Base-by-base conservation (phyloP, 1,139 yeast genomes). In the Magnusiomyces suaveolens region DNA sequence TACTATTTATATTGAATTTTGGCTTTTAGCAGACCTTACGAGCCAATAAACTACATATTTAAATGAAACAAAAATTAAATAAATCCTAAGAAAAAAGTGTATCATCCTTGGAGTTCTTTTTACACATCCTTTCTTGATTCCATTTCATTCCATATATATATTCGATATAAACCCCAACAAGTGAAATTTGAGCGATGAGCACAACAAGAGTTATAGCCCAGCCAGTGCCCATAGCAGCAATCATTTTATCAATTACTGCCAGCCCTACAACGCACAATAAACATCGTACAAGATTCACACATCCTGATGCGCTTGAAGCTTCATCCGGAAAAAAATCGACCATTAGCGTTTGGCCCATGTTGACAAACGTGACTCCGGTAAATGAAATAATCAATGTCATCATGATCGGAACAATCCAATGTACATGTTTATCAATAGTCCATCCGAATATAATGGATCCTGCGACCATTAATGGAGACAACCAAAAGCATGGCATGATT, bases 371-470 rank as follows among this genome's bases (percentile, higher is more conserved):
- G 63, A 80, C 76, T 6, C 80, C 72, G 3, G 81, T 76, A 55
- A 74, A 69, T 18, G 89, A 78, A 0, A 81, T 73, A 20, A 46
- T 16, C 14, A 46, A 20, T 8, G 82, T 72, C 52, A 78, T 73
- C 1, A 85, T 71, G 10, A 86, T 65, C 1, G 87, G 79, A 0
- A 79, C 79, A 0, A 83, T 78, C 43, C 83, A 68, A 47, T 74
- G 74, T 0, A 76, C 77, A 16, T 72, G 66, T 26, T 73, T 64
- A 46, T 78, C 72, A 4, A 86, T 61, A 51, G 86, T 77, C 95
- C 95, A 87, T 0, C 92, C 95, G 69, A 78, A 86, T 0, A 80
- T 68, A 1, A 81, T 59, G 3, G 77, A 66, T 0, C 80, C 75
- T 2, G 66, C 62, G 29, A 41, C 65, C 4, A 49, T 73, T 55